phyloP scores from a whole-genome alignment of 257 asterid species.

The Dorcoceras hygrometricum region DNA sequence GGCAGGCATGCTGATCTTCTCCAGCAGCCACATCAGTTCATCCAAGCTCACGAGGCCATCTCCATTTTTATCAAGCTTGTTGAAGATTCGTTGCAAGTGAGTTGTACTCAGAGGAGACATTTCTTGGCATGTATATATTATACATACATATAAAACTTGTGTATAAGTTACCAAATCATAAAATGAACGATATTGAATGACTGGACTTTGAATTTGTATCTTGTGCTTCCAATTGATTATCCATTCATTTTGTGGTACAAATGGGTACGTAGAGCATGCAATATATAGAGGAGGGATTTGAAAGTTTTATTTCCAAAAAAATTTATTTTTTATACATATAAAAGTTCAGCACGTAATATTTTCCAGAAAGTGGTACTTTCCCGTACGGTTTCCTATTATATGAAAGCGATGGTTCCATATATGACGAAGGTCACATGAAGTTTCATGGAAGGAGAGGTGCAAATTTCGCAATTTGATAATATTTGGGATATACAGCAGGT shows the following conservation, averaged over 20 bases:
- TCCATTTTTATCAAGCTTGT: conserved; percentile 40
- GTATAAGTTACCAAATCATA: neutral
- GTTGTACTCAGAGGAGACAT: conserved; percentile 40
- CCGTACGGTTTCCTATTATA: neutral
- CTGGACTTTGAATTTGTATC: neutral
- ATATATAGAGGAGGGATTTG: conserved; percentile 8
- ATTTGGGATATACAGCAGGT: no score
- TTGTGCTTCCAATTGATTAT: neutral
- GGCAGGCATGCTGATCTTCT: conserved; percentile 24
- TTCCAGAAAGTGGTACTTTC: conserved; percentile 2
- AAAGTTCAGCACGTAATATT: neutral
- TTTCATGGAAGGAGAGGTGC: conserved; percentile 22
- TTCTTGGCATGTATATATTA: neutral
- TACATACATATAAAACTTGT: no score
- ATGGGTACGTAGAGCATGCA: neutral
- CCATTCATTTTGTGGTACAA: neutral
- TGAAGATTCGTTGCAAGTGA: conserved; percentile 45
- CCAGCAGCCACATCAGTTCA: conserved; percentile 37
- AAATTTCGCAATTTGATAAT: neutral
- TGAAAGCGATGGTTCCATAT: neutral
- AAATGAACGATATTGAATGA: neutral
- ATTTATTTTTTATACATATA: neutral
- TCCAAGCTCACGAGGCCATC: conserved; percentile 46
- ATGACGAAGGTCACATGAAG: conserved; percentile 19
- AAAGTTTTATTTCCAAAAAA: neutral